Evolutionary conservation across 345 rosid species (phyloP).

Genomic region (Arabis hirsuta): DNA sequence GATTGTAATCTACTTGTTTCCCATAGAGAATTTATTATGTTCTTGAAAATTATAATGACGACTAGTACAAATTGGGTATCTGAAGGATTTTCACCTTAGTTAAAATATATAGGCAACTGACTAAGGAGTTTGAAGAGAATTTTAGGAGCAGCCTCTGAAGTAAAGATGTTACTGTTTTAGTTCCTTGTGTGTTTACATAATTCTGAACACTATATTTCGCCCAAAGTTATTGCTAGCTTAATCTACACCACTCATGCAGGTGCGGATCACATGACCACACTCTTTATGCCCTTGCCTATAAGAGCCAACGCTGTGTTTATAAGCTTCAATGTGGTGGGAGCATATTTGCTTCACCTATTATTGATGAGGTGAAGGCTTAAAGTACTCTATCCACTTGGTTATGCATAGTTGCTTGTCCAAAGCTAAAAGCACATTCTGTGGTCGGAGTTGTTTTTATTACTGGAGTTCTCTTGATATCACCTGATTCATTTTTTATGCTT

Average conservation of each 20-base stretch:
- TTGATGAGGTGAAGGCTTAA: conserved; percentile 75
- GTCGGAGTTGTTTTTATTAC: not conserved
- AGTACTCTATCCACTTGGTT: conserved; percentile 19
- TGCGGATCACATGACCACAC: conserved; percentile 92
- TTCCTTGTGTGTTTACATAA: conserved; percentile 9
- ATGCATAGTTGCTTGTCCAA: conserved; percentile 27
- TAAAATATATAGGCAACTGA: conserved; percentile 4
- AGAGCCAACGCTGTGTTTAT: conserved; percentile 62
- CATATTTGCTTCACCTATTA: conserved; percentile 84
- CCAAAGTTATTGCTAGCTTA: conserved; percentile 17
- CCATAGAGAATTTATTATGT: not conserved
- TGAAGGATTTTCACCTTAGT: not conserved
- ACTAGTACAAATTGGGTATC: not conserved
- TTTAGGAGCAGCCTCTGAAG: conserved; percentile 20
- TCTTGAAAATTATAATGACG: conserved; percentile 7
- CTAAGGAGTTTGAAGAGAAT: conserved; percentile 11
- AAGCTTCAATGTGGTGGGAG: conserved; percentile 87
- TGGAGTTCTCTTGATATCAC: conserved; percentile 20
- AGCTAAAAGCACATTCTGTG: conserved; percentile 3
- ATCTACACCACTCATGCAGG: conserved; percentile 54
- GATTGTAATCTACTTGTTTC: not conserved
- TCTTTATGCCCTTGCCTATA: conserved; percentile 89
- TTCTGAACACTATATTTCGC: not conserved
- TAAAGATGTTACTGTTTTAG: not conserved
- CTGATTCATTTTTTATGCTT: conserved; percentile 24